Percentiles rank a stretch among this genome's conserved stretches.
Evolutionary conservation across 2,329 filamentous ascomycete genomes (phyloP).

Genomic region (Ophiocordyceps sinensis): DNA sequence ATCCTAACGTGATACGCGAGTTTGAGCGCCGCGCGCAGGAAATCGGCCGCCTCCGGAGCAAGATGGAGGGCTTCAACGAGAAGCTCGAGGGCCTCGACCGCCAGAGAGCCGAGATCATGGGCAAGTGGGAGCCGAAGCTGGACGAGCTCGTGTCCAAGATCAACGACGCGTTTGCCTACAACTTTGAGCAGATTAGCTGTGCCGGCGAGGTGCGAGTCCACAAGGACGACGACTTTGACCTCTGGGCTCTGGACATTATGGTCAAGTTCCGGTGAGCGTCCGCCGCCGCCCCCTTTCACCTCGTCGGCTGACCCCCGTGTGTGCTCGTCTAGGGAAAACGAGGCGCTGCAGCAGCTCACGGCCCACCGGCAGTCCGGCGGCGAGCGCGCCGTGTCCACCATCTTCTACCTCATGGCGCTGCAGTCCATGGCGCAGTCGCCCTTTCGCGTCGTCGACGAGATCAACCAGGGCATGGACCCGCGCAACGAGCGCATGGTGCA

Average conservation of each 20-base stretch:
- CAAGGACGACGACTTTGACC: slow-evolving; percentile 87
- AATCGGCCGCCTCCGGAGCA: slow-evolving; percentile 49
- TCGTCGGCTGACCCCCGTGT: not conserved
- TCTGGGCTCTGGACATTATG: slow-evolving; percentile 86
- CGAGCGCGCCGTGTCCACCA: slow-evolving; percentile 89
- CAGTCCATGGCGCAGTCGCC: slow-evolving; percentile 87
- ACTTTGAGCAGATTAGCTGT: slow-evolving; percentile 88
- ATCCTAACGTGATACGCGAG: slow-evolving; percentile 59
- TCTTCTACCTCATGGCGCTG: slow-evolving; percentile 97
- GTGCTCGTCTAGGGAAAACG: slow-evolving; percentile 45
- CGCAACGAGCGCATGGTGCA: slow-evolving; percentile 97
- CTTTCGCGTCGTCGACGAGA: slow-evolving; percentile 97
- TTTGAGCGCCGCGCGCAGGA: slow-evolving; percentile 59
- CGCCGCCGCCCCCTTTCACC: not conserved
- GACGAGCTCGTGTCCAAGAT: slow-evolving; percentile 68
- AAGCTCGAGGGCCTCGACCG: slow-evolving; percentile 39
- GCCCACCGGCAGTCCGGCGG: slow-evolving; percentile 92
- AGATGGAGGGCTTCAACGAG: slow-evolving; percentile 38
- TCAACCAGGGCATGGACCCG: slow-evolving; percentile 99
- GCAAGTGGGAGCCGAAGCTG: slow-evolving; percentile 69
- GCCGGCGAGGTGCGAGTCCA: slow-evolving; percentile 79
- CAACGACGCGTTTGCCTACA: slow-evolving; percentile 81
- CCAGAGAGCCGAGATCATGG: slow-evolving; percentile 51
- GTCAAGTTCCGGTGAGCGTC: slow-evolving; percentile 74
- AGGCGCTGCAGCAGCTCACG: slow-evolving; percentile 71